These are phyloP conservation scores for Neurospora tetraspora DNA, from an alignment of 495 filamentous ascomycete species.

Conservation along the genomic window DNA sequence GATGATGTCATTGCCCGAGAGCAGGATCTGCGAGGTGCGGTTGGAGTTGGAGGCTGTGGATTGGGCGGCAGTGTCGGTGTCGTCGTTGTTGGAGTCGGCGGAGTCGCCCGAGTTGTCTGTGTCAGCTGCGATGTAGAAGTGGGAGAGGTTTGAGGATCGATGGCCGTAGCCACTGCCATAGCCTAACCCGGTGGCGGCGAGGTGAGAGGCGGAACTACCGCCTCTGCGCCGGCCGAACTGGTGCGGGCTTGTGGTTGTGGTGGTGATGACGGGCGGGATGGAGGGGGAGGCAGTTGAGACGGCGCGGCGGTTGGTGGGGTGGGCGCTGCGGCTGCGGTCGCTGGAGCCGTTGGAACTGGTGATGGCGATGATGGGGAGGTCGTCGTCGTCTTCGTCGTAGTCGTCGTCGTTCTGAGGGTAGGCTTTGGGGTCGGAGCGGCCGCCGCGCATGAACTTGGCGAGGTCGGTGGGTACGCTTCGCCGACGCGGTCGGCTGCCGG, in stretches of 20 bases:
- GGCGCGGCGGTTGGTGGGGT: not conserved
- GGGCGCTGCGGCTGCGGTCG: not conserved
- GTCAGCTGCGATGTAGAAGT: not conserved
- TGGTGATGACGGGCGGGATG: not conserved
- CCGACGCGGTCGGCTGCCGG: not conserved
- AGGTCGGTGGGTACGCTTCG: conserved; percentile 16
- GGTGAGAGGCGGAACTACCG: not conserved
- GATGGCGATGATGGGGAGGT: not conserved
- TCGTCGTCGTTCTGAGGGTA: conserved; percentile 8
- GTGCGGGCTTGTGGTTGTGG: not conserved
- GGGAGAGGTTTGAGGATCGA: not conserved
- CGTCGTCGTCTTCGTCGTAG: conserved; percentile 5
- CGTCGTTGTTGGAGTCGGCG: not conserved
- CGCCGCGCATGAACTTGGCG: conserved; percentile 7
- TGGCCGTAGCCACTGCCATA: not conserved
- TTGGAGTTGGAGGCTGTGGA: not conserved
- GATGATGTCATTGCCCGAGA: conserved; percentile 5
- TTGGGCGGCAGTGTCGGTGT: not conserved
- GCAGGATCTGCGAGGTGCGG: not conserved
- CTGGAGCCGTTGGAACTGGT: not conserved
- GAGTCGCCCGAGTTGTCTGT: not conserved
- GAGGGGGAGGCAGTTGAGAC: not conserved
- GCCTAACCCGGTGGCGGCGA: not conserved
- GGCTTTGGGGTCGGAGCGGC: conserved; percentile 2
- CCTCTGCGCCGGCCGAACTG: not conserved